Conservation (phyloP, 225 moss, liverwort and hornwort genomes). For the Antitrichia curtipendula region DNA sequence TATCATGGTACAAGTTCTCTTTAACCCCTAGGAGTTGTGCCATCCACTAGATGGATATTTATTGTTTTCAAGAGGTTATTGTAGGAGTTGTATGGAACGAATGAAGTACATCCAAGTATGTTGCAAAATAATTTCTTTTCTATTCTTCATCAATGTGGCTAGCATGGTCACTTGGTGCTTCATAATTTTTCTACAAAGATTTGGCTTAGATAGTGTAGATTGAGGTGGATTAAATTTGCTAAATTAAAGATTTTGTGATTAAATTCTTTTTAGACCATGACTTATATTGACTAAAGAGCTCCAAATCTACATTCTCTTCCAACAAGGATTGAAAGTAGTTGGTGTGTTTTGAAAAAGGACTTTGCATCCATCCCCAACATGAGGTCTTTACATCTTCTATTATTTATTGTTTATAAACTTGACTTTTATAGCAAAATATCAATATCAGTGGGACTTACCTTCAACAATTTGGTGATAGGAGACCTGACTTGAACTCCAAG, state of each 20-base stretch:
- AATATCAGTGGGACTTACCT: not conserved
- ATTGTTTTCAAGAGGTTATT: not conserved
- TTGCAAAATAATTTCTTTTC: not conserved
- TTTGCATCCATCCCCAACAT: not conserved
- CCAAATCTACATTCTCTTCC: not conserved
- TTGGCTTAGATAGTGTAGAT: not conserved
- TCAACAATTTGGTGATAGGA: slow-evolving; percentile 24
- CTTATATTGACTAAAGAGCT: not conserved
- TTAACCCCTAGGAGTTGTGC: not conserved
- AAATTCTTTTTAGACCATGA: not conserved
- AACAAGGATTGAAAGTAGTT: too few species aligned
- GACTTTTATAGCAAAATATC: not conserved
- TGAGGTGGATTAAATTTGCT: accelerated
- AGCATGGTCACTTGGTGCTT: not conserved
- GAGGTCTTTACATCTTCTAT: not conserved
- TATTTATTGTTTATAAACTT: not conserved
- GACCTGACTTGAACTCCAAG: not conserved
- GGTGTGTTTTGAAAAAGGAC: not conserved
- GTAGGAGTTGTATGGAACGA: too few species aligned
- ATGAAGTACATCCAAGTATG: not conserved
- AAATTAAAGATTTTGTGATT: not conserved
- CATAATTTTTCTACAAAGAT: not conserved
- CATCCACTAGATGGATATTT: not conserved
- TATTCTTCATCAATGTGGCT: accelerated
- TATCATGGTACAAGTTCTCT: not conserved